These are phyloP conservation scores for Coelastrella sp. DNA, from an alignment of 139 green algal genomes.

Conservation along the genomic window DNA sequence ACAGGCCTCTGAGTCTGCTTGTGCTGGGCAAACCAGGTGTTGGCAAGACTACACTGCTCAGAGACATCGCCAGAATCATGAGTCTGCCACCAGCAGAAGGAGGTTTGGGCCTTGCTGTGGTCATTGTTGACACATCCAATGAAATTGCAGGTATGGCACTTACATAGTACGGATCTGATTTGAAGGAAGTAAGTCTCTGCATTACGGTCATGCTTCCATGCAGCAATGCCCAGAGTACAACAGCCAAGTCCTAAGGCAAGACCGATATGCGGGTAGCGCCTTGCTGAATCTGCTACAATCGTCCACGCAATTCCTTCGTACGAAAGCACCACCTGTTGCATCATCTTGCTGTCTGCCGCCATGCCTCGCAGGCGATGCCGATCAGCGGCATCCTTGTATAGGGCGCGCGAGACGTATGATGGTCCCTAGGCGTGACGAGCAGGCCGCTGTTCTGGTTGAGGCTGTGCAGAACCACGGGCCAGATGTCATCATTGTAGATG, in stretches of 20 bases:
- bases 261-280: no score
- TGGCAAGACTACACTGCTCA: constrained; percentile 75
- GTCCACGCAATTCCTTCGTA: neutral
- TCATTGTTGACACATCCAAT: no score
- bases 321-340: neutral
- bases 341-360: neutral
- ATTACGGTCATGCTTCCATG: neutral
- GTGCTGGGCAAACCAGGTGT: constrained; percentile 27
- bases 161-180: neutral
- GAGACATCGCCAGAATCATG: constrained; percentile 59
- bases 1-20: neutral
- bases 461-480: constrained; percentile 74
- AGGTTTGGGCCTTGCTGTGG: no score
- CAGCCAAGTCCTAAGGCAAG: no score
- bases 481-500: constrained; percentile 68
- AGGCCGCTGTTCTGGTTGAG: constrained; percentile 58
- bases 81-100: no score
- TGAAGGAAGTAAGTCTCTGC: neutral
- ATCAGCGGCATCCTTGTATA: constrained; percentile 71
- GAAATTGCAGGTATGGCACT: no score
- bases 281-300: no score
- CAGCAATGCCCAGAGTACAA: no score
- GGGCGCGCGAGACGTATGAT: constrained; percentile 57
- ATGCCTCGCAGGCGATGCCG: constrained; percentile 57
- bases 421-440: constrained; percentile 42